Conservation (phyloP, 169 alveolate species). For the Plasmodium billcollinsi region DNA sequence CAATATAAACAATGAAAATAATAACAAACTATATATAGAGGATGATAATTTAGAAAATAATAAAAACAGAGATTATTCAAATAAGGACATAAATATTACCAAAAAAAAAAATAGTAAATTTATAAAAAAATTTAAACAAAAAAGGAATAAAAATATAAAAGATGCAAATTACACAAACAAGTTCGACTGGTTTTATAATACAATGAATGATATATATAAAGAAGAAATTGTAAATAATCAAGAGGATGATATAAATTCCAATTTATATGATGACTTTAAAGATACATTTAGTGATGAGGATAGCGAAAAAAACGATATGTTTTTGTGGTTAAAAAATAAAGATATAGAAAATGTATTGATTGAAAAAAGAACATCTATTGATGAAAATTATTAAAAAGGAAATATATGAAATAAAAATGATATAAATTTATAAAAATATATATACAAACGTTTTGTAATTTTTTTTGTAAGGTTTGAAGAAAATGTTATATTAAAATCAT, state of each 20-base stretch:
- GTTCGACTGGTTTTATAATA: slow-evolving; percentile 66
- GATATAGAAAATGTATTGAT: slow-evolving; percentile 46
- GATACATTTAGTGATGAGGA: slow-evolving; percentile 31
- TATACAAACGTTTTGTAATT: too few relatives aligned
- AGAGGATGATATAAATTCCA: slow-evolving; percentile 2
- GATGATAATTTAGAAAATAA: too few relatives aligned
- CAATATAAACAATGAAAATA: too few relatives aligned
- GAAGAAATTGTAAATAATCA: background rate
- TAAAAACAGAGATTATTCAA: too few relatives aligned
- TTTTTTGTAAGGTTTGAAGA: background rate
- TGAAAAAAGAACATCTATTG: slow-evolving; percentile 14
- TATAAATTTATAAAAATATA: background rate
- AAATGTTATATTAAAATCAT: background rate
- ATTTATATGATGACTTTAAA: background rate
- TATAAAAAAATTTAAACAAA: background rate
- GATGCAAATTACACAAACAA: slow-evolving; percentile 17
- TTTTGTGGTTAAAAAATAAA: slow-evolving; percentile 52
- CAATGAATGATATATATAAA: slow-evolving; percentile 33
- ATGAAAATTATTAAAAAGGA: background rate
- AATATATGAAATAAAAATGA: background rate
- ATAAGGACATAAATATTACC: too few relatives aligned
- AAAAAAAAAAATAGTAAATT: background rate
- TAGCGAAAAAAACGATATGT: slow-evolving; percentile 53
- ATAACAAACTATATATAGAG: too few relatives aligned
- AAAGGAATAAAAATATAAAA: background rate